Evolutionary conservation across 2,329 filamentous ascomycete genomes (phyloP).

Genomic region (Bimuria novae-zelandiae): DNA sequence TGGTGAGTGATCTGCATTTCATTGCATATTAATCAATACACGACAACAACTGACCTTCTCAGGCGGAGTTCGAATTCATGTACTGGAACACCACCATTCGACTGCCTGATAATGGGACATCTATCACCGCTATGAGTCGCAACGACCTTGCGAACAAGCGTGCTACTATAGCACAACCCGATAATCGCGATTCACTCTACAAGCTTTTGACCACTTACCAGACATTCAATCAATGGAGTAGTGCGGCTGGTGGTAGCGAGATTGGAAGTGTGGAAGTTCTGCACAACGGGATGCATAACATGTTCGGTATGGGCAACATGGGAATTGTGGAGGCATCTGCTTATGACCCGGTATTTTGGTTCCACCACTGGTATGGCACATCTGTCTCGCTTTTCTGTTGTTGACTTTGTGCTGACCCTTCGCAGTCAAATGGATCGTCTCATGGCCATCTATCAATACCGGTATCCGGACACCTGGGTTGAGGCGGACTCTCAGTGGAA

Average conservation of each 20-base stretch:
- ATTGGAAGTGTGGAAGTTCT: conserved; percentile 40
- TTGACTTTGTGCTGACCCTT: not conserved
- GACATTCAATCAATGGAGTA: conserved; percentile 38
- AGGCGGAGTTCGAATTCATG: conserved; percentile 38
- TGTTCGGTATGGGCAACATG: conserved; percentile 50
- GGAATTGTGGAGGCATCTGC: conserved; percentile 38
- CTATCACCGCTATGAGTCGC: conserved; percentile 32
- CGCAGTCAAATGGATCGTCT: conserved; percentile 33
- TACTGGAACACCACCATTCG: conserved; percentile 41
- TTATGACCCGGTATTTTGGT: conserved; percentile 41
- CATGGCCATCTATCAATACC: conserved; percentile 31
- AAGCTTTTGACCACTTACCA: conserved; percentile 40
- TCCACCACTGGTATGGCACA: conserved; percentile 32
- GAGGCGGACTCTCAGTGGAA: conserved; percentile 27
- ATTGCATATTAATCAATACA: not conserved
- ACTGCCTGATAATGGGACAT: conserved; percentile 28
- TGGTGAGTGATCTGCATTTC: no score
- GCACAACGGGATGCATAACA: conserved; percentile 38
- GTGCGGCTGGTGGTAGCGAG: conserved; percentile 36
- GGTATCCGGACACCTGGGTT: conserved; percentile 41
- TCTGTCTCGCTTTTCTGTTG: not conserved
- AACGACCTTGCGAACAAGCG: conserved; percentile 33
- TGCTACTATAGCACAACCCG: conserved; percentile 32
- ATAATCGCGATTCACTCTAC: conserved; percentile 39
- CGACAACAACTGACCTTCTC: not conserved